These are phyloP conservation scores for Trichosporon faecale DNA, from an alignment of 1,284 basidiomycete genomes.

Conservation along the genomic window DNA sequence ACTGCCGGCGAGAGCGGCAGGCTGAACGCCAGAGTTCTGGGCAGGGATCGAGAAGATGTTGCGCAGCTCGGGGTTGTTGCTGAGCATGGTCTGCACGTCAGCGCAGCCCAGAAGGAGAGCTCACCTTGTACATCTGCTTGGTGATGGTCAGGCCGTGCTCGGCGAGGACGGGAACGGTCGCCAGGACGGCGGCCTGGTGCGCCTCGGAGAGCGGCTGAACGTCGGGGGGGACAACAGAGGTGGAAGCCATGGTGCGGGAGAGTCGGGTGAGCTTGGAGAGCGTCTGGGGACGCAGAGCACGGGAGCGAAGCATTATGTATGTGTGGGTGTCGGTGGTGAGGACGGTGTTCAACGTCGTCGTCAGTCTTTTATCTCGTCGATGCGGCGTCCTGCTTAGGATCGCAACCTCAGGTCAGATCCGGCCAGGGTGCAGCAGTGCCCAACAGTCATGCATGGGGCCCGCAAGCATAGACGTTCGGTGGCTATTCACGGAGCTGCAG, in stretches of 20 bases:
- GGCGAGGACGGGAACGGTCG: conserved; percentile 39
- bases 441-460: not conserved
- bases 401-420: not conserved
- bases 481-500: not conserved
- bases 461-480: not conserved
- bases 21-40: conserved; percentile 33
- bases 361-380: not conserved
- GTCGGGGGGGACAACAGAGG: conserved; percentile 19
- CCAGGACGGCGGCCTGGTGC: conserved; percentile 37
- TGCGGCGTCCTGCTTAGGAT: not conserved
- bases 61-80: conserved; percentile 32
- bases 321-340: not conserved
- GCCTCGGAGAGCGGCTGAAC: conserved; percentile 30
- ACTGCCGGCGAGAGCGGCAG: conserved; percentile 37
- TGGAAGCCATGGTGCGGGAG: conserved; percentile 12
- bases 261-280: not conserved
- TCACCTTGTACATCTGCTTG: conserved; percentile 33
- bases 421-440: no score
- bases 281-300: not conserved
- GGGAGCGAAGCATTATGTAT: conserved; percentile 2
- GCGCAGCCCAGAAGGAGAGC: not conserved
- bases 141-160: conserved; percentile 41
- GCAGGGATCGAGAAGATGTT: conserved; percentile 39
- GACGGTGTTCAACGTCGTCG: not conserved
- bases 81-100: conserved; percentile 34